These are phyloP conservation scores for Thalassiosira sp. DNA, from an alignment of 352 stramenopile species.

Conservation along the genomic window DNA sequence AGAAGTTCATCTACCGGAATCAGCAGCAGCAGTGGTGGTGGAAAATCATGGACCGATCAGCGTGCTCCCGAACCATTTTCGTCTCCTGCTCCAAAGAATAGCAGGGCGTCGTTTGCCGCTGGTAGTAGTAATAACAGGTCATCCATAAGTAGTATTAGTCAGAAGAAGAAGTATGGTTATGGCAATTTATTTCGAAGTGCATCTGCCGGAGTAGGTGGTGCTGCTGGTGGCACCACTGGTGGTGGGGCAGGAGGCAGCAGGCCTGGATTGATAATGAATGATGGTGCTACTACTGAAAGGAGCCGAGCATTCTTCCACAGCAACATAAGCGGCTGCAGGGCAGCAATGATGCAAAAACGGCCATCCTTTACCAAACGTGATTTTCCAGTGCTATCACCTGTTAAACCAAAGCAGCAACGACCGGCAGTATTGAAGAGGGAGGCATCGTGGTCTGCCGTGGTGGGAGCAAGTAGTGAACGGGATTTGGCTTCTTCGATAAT, in stretches of 20 bases:
- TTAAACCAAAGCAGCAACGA: background rate
- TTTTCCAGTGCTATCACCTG: background rate
- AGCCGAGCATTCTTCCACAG: too few relatives aligned
- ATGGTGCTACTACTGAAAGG: too few relatives aligned
- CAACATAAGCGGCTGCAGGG: background rate
- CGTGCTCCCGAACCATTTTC: background rate
- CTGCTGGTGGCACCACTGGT: too few relatives aligned
- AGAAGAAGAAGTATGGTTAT: background rate
- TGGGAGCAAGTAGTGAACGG: background rate
- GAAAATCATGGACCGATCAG: background rate
- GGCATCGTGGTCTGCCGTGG: background rate
- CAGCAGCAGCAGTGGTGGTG: too few relatives aligned
- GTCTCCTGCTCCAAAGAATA: background rate
- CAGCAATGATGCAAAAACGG: background rate
- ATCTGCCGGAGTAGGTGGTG: background rate
- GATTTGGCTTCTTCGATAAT: too few relatives aligned
- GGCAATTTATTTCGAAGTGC: background rate
- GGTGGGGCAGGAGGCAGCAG: too few relatives aligned
- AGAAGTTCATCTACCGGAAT: too few relatives aligned
- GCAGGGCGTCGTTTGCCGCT: background rate
- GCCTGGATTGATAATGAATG: too few relatives aligned
- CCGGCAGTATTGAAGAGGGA: background rate
- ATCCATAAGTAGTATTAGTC: background rate
- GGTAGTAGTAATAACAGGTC: too few relatives aligned
- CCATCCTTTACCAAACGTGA: background rate